phyloP scores from a whole-genome alignment of 2,329 filamentous ascomycete genomes.

The Lachnellula cervina region DNA sequence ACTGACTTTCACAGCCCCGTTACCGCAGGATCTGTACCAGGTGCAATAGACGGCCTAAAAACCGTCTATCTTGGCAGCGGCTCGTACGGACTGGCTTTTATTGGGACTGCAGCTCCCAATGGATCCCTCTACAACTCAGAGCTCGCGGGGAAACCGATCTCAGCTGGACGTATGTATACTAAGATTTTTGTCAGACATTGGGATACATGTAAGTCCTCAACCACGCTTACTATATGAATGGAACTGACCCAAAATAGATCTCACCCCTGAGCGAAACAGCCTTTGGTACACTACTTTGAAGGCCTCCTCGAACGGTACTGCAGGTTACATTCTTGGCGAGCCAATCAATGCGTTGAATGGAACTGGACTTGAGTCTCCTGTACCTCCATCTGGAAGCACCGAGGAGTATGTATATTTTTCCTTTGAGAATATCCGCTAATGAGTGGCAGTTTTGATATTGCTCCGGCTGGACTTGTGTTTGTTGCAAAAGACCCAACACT shows the following conservation, averaged over 20 bases:
- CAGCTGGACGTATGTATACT: slow-evolving; percentile 20
- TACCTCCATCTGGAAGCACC: slow-evolving; percentile 18
- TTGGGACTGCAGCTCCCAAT: slow-evolving; percentile 19
- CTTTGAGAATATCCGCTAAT: background rate
- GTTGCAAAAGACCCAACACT: slow-evolving; percentile 54
- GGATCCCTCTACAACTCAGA: slow-evolving; percentile 21
- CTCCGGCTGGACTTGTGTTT: slow-evolving; percentile 19
- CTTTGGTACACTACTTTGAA: slow-evolving; percentile 24
- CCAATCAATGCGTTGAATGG: slow-evolving; percentile 24
- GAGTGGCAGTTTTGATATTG: slow-evolving; percentile 18
- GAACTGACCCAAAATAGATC: slow-evolving; percentile 4
- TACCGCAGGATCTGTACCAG: slow-evolving; percentile 20
- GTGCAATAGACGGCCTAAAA: slow-evolving; percentile 22
- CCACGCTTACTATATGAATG: background rate
- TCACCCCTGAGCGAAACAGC: slow-evolving; percentile 20
- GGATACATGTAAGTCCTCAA: slow-evolving; percentile 20
- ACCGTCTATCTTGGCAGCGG: slow-evolving; percentile 13
- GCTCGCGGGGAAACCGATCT: slow-evolving; percentile 13
- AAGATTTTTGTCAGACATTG: slow-evolving; percentile 23
- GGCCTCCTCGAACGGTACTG: slow-evolving; percentile 6
- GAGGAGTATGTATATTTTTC: slow-evolving; percentile 12
- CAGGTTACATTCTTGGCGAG: slow-evolving; percentile 19
- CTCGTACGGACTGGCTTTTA: slow-evolving; percentile 16
- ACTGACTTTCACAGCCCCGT: slow-evolving; percentile 15
- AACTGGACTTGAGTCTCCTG: slow-evolving; percentile 23